phyloP scores from a whole-genome alignment of 23 red algal genomes.

The Pyropia yezoensis region DNA sequence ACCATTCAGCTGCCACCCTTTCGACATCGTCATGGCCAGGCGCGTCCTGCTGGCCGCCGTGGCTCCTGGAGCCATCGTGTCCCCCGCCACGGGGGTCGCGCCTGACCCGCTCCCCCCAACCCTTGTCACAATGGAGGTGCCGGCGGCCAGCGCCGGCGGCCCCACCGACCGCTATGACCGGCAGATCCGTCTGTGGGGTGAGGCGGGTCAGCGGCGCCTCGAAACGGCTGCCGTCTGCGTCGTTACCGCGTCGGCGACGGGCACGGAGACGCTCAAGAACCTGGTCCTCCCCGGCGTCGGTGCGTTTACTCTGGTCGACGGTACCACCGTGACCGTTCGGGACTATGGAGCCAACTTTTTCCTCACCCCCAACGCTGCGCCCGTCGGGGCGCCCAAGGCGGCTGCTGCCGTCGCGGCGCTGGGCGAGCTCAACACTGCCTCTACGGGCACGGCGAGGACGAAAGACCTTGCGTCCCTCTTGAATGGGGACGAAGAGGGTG shows the following conservation, averaged over 20 bases:
- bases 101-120: too few species aligned
- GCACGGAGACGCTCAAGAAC: constrained; percentile 84
- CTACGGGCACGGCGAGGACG: not conserved
- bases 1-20: too few species aligned
- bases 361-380: constrained; percentile 9
- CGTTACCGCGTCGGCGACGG: constrained; percentile 48
- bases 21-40: too few species aligned
- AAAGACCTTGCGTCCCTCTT: not conserved
- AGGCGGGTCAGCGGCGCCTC: constrained; percentile 63
- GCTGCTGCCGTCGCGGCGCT: too few species aligned
- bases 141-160: too few species aligned
- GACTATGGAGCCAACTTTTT: constrained; percentile 82
- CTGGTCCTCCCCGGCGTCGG: constrained; percentile 85
- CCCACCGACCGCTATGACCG: constrained; percentile 39
- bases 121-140: too few species aligned
- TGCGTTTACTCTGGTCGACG: constrained; percentile 63
- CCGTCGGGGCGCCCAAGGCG: too few species aligned
- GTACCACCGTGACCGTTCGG: not conserved
- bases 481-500: not conserved
- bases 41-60: too few species aligned
- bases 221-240: constrained; percentile 54
- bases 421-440: constrained; percentile 25
- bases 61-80: too few species aligned
- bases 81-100: too few species aligned
- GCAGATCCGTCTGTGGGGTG: constrained; percentile 89